phyloP scores from a whole-genome alignment of 495 filamentous ascomycete species.

The Penicillium mononematosum region DNA sequence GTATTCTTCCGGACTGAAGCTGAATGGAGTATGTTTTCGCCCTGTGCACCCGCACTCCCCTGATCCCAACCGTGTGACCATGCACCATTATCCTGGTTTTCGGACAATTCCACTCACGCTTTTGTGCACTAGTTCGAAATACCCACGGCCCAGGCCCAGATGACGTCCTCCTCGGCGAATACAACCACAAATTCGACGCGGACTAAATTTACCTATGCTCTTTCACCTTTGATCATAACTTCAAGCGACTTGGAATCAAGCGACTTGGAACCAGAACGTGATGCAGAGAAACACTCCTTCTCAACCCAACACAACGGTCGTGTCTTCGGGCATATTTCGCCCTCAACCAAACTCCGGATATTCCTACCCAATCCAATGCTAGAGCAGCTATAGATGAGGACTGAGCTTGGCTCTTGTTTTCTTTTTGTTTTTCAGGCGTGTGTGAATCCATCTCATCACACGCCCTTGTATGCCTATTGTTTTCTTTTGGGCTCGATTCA shows the following conservation, averaged over 20 bases:
- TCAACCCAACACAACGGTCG: constrained; percentile 3
- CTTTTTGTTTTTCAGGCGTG: constrained; percentile 1
- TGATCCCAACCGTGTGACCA: constrained; percentile 3
- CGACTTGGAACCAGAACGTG: constrained; percentile 21
- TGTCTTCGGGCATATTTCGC: constrained; percentile 1
- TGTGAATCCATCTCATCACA: neutral
- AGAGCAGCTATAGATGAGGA: constrained; percentile 7
- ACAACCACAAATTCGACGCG: constrained; percentile 50
- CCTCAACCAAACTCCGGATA: neutral
- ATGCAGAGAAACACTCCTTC: constrained; percentile 17
- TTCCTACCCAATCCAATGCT: constrained; percentile 1
- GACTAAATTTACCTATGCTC: constrained; percentile 38
- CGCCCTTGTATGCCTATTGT: constrained; percentile 10
- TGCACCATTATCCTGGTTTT: constrained; percentile 1
- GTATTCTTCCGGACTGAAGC: constrained; percentile 93
- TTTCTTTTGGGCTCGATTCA: neutral
- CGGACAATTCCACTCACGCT: neutral
- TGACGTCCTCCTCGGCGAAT: constrained; percentile 55
- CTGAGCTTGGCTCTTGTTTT: neutral
- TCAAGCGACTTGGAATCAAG: constrained; percentile 17
- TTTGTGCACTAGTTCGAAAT: constrained; percentile 47
- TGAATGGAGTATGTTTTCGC: constrained; percentile 67
- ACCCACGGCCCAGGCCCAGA: constrained; percentile 53
- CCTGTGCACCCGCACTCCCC: constrained; percentile 2
- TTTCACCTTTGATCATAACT: constrained; percentile 5